Conservation (phyloP, 1,139 yeast species). For the Candida tetrigidarum region DNA sequence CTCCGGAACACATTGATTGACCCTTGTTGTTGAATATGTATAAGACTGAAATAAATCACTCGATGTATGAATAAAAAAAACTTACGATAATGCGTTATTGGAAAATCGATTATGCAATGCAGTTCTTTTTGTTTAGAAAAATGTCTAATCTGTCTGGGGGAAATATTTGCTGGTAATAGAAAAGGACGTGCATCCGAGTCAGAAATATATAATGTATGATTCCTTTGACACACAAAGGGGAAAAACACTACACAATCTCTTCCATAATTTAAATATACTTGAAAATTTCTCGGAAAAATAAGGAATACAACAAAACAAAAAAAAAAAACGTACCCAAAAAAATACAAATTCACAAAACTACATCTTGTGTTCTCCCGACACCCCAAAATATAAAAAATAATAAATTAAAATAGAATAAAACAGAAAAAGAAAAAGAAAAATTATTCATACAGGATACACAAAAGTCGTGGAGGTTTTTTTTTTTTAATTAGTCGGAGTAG, state of each 20-base stretch:
- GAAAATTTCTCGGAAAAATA: slow-evolving; percentile 4
- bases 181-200: slow-evolving; percentile 4
- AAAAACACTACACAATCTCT: neutral
- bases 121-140: neutral
- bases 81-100: slow-evolving; percentile 1
- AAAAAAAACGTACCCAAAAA: neutral
- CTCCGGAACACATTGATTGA: neutral
- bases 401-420: neutral
- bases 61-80: neutral
- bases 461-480: no score
- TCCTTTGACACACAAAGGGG: neutral
- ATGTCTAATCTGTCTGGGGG: neutral
- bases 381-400: neutral
- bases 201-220: neutral
- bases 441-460: no score
- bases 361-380: no score
- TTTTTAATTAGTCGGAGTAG: no score
- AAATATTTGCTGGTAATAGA: neutral
- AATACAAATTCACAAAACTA: slow-evolving; percentile 1
- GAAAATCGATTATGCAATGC: neutral
- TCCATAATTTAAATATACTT: neutral
- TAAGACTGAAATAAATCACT: neutral
- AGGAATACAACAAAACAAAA: neutral
- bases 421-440: no score
- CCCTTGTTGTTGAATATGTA: neutral